Conservation (phyloP, 345 rosid genomes). For the Aquilaria malaccensis region DNA sequence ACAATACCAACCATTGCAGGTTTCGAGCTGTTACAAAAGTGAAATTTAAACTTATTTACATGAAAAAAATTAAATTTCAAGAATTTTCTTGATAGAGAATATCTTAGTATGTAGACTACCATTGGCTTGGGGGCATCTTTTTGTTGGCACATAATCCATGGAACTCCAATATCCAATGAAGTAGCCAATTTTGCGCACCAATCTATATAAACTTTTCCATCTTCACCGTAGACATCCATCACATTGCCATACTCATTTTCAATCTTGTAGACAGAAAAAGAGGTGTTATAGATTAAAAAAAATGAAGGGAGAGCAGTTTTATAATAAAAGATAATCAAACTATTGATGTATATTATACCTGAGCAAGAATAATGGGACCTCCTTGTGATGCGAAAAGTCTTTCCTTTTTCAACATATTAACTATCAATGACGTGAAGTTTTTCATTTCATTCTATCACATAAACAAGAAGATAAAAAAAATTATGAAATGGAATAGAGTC, state of each 20-base stretch:
- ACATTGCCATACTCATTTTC: slow-evolving; percentile 2
- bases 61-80: not conserved
- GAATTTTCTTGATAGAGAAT: too few species aligned
- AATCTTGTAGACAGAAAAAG: not conserved
- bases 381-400: slow-evolving; percentile 12
- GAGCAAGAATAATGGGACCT: slow-evolving; percentile 11
- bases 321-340: too few species aligned
- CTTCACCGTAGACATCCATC: not conserved
- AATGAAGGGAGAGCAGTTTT: too few species aligned
- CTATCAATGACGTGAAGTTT: slow-evolving; percentile 4
- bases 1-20: slow-evolving; percentile 57
- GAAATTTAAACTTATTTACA: too few species aligned
- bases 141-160: slow-evolving; percentile 64
- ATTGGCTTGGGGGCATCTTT: slow-evolving; percentile 36
- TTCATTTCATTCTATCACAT: not conserved
- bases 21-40: slow-evolving; percentile 25
- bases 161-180: slow-evolving; percentile 34
- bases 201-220: slow-evolving; percentile 1
- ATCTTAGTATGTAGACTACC: slow-evolving; percentile 9
- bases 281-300: too few species aligned
- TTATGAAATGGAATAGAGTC: not conserved
- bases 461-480: not conserved
- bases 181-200: slow-evolving; percentile 30
- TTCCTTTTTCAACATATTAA: not conserved
- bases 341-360: not conserved